Conservation (phyloP, 176 grass and related monocot species). For the Cenchrus americanus region DNA sequence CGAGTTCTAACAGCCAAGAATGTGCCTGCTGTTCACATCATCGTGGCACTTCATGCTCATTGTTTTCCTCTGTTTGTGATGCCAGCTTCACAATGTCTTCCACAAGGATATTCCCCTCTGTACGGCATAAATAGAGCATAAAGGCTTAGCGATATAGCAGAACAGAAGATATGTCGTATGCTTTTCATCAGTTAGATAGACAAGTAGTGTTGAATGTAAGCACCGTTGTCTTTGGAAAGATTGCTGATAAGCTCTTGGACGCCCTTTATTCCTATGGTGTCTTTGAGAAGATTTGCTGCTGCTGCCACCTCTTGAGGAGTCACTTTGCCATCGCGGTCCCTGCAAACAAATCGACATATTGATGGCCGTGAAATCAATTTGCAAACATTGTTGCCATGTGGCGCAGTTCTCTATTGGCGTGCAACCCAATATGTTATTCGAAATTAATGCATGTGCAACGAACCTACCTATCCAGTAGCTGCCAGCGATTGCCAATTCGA, state of each 20-base stretch:
- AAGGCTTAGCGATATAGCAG: conserved; percentile 22
- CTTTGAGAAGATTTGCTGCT: conserved; percentile 88
- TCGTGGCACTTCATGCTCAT: conserved; percentile 30
- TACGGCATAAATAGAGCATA: conserved; percentile 16
- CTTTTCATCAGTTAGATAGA: not conserved
- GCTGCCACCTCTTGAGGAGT: conserved; percentile 92
- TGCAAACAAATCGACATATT: conserved; percentile 25
- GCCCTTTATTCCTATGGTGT: conserved; percentile 70
- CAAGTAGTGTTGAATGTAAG: conserved; percentile 8
- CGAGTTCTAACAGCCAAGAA: not conserved
- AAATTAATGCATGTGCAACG: not conserved
- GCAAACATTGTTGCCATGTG: not conserved
- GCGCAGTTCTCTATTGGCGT: not conserved
- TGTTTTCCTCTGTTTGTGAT: conserved; percentile 57
- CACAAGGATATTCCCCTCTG: conserved; percentile 98
- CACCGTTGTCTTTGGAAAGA: conserved; percentile 91
- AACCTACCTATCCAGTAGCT: conserved; percentile 89
- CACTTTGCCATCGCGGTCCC: conserved; percentile 92
- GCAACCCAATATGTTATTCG: not conserved
- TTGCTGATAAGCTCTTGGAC: conserved; percentile 90
- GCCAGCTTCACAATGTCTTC: conserved; percentile 93
- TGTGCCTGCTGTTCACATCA: conserved; percentile 21
- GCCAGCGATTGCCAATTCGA: conserved; percentile 90
- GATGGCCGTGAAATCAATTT: not conserved
- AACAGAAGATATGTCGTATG: not conserved